phyloP scores from a whole-genome alignment of 2,329 filamentous ascomycete species.

The Hymenoscyphus salicellus region DNA sequence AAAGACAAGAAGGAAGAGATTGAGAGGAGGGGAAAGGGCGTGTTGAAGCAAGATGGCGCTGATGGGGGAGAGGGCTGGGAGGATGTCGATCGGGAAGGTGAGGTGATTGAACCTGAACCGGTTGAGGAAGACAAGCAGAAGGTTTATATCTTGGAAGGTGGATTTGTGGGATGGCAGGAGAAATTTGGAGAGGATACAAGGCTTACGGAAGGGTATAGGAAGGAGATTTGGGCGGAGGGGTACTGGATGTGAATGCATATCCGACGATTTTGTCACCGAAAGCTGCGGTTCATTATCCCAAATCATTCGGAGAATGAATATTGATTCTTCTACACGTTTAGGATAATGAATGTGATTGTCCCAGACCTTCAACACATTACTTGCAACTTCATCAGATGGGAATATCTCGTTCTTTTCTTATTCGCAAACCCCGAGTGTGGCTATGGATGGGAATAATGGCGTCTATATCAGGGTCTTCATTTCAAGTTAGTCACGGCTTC shows the following conservation, averaged over 20 bases:
- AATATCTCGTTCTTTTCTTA: too few species aligned
- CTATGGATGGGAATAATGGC: too few species aligned
- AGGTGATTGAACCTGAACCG: conserved; percentile 26
- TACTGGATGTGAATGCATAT: conserved; percentile 25
- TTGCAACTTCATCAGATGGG: too few species aligned
- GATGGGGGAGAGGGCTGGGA: conserved; percentile 32
- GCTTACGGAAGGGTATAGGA: conserved; percentile 79
- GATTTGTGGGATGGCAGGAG: conserved; percentile 89
- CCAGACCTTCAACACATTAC: too few species aligned
- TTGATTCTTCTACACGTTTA: too few species aligned
- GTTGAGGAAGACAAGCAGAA: conserved; percentile 51
- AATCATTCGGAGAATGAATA: too few species aligned
- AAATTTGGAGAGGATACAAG: conserved; percentile 71
- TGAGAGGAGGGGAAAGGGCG: conserved; percentile 31
- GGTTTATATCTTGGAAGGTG: conserved; percentile 77
- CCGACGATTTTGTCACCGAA: too few species aligned
- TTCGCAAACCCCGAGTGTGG: too few species aligned
- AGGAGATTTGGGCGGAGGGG: conserved; percentile 70
- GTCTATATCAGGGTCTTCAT: too few species aligned
- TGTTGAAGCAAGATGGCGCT: conserved; percentile 32
- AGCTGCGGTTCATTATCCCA: too few species aligned
- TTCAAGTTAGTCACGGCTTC: too few species aligned
- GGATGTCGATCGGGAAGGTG: conserved; percentile 34
- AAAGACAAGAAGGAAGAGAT: conserved; percentile 27
- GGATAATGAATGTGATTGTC: too few species aligned